These are phyloP conservation scores for Mortierella sp. DNA, from an alignment of 371 early-diverging fungal species.

Conservation along the genomic window DNA sequence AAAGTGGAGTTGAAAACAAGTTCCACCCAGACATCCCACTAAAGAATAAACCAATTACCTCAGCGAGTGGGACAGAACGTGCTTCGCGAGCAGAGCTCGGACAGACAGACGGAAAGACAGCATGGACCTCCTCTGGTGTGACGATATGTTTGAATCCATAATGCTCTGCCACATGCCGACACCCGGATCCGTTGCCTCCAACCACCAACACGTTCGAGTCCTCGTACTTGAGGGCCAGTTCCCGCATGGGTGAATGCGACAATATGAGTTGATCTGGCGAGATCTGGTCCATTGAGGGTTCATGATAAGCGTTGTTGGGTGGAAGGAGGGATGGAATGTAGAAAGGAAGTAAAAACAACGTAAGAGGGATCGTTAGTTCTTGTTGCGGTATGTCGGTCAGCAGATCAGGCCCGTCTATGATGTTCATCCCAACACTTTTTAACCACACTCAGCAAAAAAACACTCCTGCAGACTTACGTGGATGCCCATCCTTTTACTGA, in stretches of 20 bases:
- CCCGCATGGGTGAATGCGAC: conserved; percentile 90
- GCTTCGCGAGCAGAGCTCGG: conserved; percentile 68
- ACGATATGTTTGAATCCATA: conserved; percentile 87
- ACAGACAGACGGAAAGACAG: conserved; percentile 80
- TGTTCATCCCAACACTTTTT: neutral
- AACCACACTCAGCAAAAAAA: neutral
- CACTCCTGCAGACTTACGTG: conserved; percentile 54
- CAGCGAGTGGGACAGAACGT: conserved; percentile 42
- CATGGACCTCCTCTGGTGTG: conserved; percentile 82
- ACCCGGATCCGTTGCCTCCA: conserved; percentile 76
- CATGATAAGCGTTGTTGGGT: neutral
- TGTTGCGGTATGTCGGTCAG: neutral
- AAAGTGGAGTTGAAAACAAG: neutral
- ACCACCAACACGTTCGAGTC: conserved; percentile 77
- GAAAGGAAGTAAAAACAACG: neutral
- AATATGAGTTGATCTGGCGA: conserved; percentile 79
- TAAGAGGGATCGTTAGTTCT: neutral
- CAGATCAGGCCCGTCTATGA: neutral
- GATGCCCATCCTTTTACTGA: conserved; percentile 73
- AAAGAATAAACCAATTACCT: conserved; percentile 28
- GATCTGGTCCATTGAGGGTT: conserved; percentile 56
- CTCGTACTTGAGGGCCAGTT: conserved; percentile 67
- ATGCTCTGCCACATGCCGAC: conserved; percentile 72
- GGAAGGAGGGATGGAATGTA: neutral
- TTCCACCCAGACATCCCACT: no score